Conservation (phyloP, 2,329 filamentous ascomycete genomes). For the Emergomyces africanus region DNA sequence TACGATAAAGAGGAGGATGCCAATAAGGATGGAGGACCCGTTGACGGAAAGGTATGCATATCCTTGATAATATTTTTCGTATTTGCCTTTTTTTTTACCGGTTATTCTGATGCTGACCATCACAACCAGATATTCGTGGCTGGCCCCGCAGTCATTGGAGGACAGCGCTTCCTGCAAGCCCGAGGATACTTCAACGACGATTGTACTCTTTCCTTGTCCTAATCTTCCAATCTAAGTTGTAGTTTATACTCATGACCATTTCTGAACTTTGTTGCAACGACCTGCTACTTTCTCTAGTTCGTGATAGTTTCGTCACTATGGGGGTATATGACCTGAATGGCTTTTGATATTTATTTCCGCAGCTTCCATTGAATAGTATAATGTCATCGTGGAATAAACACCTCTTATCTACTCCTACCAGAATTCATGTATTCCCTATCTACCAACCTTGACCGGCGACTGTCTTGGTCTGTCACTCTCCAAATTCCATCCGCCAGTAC, state of each 20-base stretch:
- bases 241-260: neutral
- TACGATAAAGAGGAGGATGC: slow-evolving; percentile 21
- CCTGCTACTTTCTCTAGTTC: neutral
- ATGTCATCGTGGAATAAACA: neutral
- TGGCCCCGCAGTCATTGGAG: slow-evolving; percentile 61
- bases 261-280: neutral
- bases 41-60: slow-evolving; percentile 45
- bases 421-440: neutral
- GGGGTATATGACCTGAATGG: neutral
- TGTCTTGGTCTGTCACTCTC: neutral
- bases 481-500: neutral
- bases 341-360: neutral
- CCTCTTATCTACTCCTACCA: neutral
- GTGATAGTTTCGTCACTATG: neutral
- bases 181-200: slow-evolving; percentile 56
- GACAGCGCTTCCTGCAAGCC: slow-evolving; percentile 50
- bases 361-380: too few species aligned
- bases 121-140: slow-evolving; percentile 51
- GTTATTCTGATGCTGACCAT: neutral
- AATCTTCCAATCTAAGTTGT: neutral
- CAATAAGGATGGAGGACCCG: slow-evolving; percentile 25
- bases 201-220: slow-evolving; percentile 51
- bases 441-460: neutral
- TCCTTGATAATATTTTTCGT: neutral
- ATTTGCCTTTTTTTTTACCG: neutral